Evolutionary conservation across 2,329 filamentous ascomycete genomes (phyloP), one percentile per base, ranked within the genome.

Genomic region (Lojkania enalia): DNA sequence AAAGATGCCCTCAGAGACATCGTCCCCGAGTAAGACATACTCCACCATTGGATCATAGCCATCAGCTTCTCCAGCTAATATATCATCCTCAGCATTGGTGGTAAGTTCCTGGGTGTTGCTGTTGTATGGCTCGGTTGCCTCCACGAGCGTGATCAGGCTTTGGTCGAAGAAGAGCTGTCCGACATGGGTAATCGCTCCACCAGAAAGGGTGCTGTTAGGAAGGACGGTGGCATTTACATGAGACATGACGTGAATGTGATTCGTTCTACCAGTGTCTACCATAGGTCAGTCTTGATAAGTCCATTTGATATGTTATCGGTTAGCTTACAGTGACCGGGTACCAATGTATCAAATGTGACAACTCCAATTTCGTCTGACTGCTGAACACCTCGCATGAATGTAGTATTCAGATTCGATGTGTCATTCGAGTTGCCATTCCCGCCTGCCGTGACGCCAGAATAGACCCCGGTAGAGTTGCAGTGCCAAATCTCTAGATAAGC

Each of bases 141-240:
- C 77, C 33, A 85, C 79, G 19, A 70, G 54, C 18, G 60, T 52
- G 56, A 81, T 76, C 3, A 86, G 76, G 47, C 74, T 71, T 63
- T 85, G 78, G 63, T 86, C 82, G 49, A 82, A 85, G 75, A 83
- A 86, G 35, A 83, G 56, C 61, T 87, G 83, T 14, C 83, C 83
- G 33, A 86, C 75, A 69, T 86, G 82, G 19, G 77, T 75, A 42
- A 79, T 73, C 35, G 65, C 69, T 5, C 72, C 71, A 48, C 73
- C 77, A 20, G 69, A 64, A 48, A 80, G 70, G 37, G 79, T 78
- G 39, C 76, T 77, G 58, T 77, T 81, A 35, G 68, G 48, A 31
- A 72, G 67, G 4, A 72, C 44, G 41, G 64, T 67, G 13, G 54
- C 58, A 45, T 66, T 61, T 43, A 65, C 52, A 41, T 70, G 67